Base-by-base conservation (phyloP, 805 yeast genomes). In the Cyberlindnera subsufficiens region DNA sequence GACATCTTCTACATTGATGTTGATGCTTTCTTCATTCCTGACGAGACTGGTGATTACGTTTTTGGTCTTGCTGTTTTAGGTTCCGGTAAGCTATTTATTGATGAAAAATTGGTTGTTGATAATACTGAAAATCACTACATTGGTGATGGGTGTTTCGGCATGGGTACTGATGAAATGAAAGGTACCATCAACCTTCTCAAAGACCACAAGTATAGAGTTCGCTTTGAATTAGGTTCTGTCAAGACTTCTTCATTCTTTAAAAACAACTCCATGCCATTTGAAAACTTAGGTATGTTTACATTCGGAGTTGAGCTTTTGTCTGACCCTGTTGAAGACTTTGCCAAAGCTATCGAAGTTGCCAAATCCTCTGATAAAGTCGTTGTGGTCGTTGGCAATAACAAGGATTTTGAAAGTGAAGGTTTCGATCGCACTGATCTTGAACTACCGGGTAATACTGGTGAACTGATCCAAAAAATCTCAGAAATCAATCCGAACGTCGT, bases 341-440 rank as follows among this genome's bases (percentile, higher is more conserved):
- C 42, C 2, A 54, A 58, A 22, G 82, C 85, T 10, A 75, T 66
- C 14, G 69, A 62, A 11, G 42, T 72, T 30, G 85, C 86, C 33
- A 65, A 67, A 47, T 31, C 53, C 1, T 77, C 61, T 13, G 85
- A 79, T 50, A 76, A 74, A 53, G 82, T 74, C 22, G 58, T 78
- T 27, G 48, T 79, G 36, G 61, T 68, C 44, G 60, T 75, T 46
- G 85, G 86, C 37, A 65, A 76, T 42, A 69, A 72, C 48, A 63
- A 64, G 35, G 82, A 77, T 38, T 78, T 78, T 75, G 85, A 80
- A 58, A 60, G 77, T 19, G 85, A 79, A 57, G 82, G 84, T 32
- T 70, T 65, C 49, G 86, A 79, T 56, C 64, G 85, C 52, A 55
- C 58, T 13, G 46, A 64, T 53, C 69, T 80, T 75, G 67, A 69